A percentile compares a stretch with the other conserved stretches of the same genome.
These are phyloP conservation scores for Tetrapyrgos nigripes DNA, from an alignment of 1,284 basidiomycete genomes.

Conservation along the genomic window DNA sequence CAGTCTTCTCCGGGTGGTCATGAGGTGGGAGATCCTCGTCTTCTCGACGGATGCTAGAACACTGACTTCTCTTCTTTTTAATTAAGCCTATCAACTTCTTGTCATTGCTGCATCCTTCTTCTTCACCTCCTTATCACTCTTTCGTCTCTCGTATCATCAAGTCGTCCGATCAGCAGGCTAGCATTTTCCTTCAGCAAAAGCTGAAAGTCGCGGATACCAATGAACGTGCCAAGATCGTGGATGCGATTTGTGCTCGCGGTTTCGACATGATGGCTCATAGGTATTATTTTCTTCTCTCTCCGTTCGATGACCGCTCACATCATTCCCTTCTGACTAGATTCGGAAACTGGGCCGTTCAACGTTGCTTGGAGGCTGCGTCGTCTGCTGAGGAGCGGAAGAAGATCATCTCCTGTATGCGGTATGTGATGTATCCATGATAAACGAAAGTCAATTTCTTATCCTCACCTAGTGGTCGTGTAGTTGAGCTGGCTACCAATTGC, in stretches of 20 bases:
- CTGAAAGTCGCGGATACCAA: constrained; percentile 82
- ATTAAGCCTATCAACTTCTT: constrained; percentile 84
- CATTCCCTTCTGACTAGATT: constrained; percentile 53
- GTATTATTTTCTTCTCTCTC: constrained; percentile 40
- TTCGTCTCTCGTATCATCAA: constrained; percentile 86
- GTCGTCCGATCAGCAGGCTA: constrained; percentile 85
- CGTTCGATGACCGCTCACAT: constrained; percentile 11
- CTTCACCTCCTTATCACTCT: constrained; percentile 78
- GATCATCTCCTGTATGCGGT: constrained; percentile 85
- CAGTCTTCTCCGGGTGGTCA: constrained; percentile 1
- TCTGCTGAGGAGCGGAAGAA: constrained; percentile 75
- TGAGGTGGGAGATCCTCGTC: constrained; percentile 12
- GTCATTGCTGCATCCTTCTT: constrained; percentile 80
- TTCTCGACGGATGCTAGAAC: background rate
- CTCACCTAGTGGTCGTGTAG: constrained; percentile 68
- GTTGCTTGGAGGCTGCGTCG: constrained; percentile 79
- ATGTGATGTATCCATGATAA: constrained; percentile 17
- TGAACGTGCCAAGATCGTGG: constrained; percentile 80
- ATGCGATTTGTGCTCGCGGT: constrained; percentile 80
- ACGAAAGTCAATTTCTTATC: background rate
- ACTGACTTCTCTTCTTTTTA: constrained; percentile 20
- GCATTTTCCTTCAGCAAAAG: constrained; percentile 88
- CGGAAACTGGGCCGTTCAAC: constrained; percentile 87
- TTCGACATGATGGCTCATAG: constrained; percentile 90
- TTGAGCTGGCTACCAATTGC: constrained; percentile 84